These are phyloP conservation scores for Clitopilus hobsonii DNA, from an alignment of 768 basidiomycete species.

Conservation along the genomic window DNA sequence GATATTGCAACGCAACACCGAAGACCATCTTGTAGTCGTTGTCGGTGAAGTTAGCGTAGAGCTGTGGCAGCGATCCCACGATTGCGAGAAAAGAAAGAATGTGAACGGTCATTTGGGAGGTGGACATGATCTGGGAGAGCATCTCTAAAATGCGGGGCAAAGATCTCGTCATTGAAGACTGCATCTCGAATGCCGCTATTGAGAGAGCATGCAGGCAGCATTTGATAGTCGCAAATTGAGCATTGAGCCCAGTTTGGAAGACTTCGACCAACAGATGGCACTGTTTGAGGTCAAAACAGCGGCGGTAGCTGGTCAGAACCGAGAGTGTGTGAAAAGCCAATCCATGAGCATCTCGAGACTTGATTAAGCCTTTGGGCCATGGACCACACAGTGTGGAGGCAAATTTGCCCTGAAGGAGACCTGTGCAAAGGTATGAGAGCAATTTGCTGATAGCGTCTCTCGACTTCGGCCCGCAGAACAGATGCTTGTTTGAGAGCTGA, in stretches of 20 bases:
- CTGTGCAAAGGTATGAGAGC: slow-evolving; percentile 61
- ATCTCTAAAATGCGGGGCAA: slow-evolving; percentile 80
- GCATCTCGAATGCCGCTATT: slow-evolving; percentile 83
- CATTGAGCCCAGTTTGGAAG: slow-evolving; percentile 64
- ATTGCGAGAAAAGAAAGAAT: slow-evolving; percentile 90
- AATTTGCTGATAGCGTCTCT: slow-evolving; percentile 58
- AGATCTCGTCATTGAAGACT: slow-evolving; percentile 72
- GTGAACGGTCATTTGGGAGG: slow-evolving; percentile 90
- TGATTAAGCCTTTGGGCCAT: slow-evolving; percentile 54
- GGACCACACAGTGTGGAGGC: slow-evolving; percentile 45
- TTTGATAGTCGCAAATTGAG: slow-evolving; percentile 73
- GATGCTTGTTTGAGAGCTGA: slow-evolving; percentile 92
- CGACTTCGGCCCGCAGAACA: slow-evolving; percentile 88
- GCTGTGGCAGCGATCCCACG: slow-evolving; percentile 70
- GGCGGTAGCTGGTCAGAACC: slow-evolving; percentile 82
- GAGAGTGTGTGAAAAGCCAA: slow-evolving; percentile 84
- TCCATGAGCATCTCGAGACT: slow-evolving; percentile 79
- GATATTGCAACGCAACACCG: slow-evolving; percentile 88
- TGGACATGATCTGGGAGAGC: slow-evolving; percentile 91
- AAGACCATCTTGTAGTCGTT: slow-evolving; percentile 91
- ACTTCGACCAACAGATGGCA: slow-evolving; percentile 71
- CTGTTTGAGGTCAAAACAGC: slow-evolving; percentile 65
- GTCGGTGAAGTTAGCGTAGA: slow-evolving; percentile 90
- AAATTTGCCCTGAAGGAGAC: slow-evolving; percentile 55
- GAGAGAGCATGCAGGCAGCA: slow-evolving; percentile 88